Conservation (phyloP, 2,329 filamentous ascomycete genomes). For the Pezizomycotina sp. region DNA sequence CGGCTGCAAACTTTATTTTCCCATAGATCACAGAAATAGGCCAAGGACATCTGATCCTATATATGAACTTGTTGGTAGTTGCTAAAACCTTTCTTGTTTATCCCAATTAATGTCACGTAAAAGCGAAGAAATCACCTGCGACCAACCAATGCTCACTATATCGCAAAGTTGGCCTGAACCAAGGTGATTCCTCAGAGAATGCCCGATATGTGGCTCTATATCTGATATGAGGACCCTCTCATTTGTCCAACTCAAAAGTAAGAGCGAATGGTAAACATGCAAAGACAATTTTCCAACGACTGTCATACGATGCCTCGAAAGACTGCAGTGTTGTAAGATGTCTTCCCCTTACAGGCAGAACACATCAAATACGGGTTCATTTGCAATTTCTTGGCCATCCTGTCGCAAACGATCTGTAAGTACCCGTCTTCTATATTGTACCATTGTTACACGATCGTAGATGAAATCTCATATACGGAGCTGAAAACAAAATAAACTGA, state of each 20-base stretch:
- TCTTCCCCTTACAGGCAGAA: conserved; percentile 79
- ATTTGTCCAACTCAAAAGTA: no score
- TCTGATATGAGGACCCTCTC: no score
- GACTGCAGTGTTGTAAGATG: conserved; percentile 94
- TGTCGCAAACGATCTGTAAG: conserved; percentile 72
- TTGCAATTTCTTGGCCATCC: conserved; percentile 87
- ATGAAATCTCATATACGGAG: no score
- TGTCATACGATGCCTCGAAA: conserved; percentile 77
- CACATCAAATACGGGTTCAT: conserved; percentile 88
- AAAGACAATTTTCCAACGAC: conserved; percentile 72
- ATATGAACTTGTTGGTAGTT: no score
- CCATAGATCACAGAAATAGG: no score
- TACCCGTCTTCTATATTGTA: no score
- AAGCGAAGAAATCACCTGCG: conserved; percentile 65
- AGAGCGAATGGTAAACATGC: conserved; percentile 81
- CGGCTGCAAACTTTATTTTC: no score
- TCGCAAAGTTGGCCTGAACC: conserved; percentile 90
- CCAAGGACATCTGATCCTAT: no score
- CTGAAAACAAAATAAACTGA: neutral
- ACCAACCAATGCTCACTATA: conserved; percentile 84
- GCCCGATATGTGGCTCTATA: no score
- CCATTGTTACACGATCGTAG: no score
- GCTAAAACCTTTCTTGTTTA: neutral
- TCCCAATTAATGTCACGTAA: neutral
- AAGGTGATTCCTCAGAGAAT: no score